These are phyloP conservation scores for Botrytis squamosa DNA, from an alignment of 2,329 filamentous ascomycete genomes.

Conservation along the genomic window DNA sequence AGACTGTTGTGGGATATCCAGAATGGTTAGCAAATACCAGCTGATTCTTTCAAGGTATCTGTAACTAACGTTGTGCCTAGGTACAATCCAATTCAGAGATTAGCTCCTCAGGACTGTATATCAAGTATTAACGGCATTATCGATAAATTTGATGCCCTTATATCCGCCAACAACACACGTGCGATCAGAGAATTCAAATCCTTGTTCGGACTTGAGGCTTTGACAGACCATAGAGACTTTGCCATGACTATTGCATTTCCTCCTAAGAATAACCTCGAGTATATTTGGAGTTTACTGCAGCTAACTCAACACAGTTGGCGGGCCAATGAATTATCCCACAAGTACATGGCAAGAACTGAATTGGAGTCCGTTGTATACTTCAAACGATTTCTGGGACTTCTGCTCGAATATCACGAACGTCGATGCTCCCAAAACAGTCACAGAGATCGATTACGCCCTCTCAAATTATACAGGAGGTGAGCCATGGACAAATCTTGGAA, in stretches of 20 bases:
- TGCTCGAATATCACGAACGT: constrained; percentile 52
- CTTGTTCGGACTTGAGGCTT: constrained; percentile 47
- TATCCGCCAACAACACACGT: constrained; percentile 43
- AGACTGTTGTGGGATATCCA: constrained; percentile 46
- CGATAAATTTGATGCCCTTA: constrained; percentile 49
- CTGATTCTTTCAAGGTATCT: neutral
- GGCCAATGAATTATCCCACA: constrained; percentile 49
- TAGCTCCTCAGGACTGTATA: constrained; percentile 50
- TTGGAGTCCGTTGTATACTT: constrained; percentile 46
- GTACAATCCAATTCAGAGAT: constrained; percentile 49
- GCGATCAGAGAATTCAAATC: constrained; percentile 48
- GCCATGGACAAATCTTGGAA: constrained; percentile 51
- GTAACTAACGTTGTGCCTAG: constrained; percentile 17
- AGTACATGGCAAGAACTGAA: constrained; percentile 55
- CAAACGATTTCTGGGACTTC: constrained; percentile 52
- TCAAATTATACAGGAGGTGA: constrained; percentile 50
- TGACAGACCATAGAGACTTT: constrained; percentile 49
- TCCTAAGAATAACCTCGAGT: constrained; percentile 20
- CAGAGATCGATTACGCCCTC: constrained; percentile 46
- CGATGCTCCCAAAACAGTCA: constrained; percentile 45
- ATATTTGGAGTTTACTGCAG: neutral
- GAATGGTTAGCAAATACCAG: constrained; percentile 43
- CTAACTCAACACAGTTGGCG: constrained; percentile 39
- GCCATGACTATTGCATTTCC: constrained; percentile 50
- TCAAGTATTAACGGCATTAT: constrained; percentile 49